Conservation (phyloP, 2,329 filamentous ascomycete species). For the Botrytis fabae region DNA sequence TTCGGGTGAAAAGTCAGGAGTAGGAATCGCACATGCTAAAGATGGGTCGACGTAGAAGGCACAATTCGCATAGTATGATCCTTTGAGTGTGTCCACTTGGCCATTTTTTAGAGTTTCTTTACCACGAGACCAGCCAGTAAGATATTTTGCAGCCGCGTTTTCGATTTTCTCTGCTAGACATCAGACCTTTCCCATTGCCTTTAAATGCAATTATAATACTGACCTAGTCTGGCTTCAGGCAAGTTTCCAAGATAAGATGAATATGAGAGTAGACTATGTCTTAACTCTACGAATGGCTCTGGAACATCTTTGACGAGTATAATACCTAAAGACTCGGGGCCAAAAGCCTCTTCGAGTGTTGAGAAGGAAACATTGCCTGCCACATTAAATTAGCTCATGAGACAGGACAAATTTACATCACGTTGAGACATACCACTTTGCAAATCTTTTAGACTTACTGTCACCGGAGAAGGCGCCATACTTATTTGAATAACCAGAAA, state of each 20-base stretch:
- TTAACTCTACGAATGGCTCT: slow-evolving; percentile 66
- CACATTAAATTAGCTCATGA: slow-evolving; percentile 24
- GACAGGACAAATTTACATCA: neutral
- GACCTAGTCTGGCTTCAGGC: slow-evolving; percentile 69
- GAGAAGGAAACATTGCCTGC: slow-evolving; percentile 67
- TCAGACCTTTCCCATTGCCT: slow-evolving; percentile 24
- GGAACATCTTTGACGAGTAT: slow-evolving; percentile 90
- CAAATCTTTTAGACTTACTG: slow-evolving; percentile 62
- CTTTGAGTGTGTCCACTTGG: slow-evolving; percentile 76
- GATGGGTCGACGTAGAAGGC: slow-evolving; percentile 69
- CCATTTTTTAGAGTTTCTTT: slow-evolving; percentile 80
- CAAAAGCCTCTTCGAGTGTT: slow-evolving; percentile 77
- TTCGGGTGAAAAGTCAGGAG: slow-evolving; percentile 54
- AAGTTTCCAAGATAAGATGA: slow-evolving; percentile 87
- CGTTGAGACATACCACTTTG: slow-evolving; percentile 51
- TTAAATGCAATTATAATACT: slow-evolving; percentile 30
- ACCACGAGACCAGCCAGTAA: slow-evolving; percentile 76
- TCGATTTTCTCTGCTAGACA: slow-evolving; percentile 53
- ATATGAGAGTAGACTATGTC: slow-evolving; percentile 76
- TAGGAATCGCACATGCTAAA: slow-evolving; percentile 63
- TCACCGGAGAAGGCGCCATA: slow-evolving; percentile 41
- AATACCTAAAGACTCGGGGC: slow-evolving; percentile 86
- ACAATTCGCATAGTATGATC: slow-evolving; percentile 82
- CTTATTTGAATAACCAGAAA: neutral
- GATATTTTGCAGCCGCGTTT: slow-evolving; percentile 61